Conservation (phyloP, 225 moss, liverwort and hornwort genomes). For the Pleurozium schreberi region DNA sequence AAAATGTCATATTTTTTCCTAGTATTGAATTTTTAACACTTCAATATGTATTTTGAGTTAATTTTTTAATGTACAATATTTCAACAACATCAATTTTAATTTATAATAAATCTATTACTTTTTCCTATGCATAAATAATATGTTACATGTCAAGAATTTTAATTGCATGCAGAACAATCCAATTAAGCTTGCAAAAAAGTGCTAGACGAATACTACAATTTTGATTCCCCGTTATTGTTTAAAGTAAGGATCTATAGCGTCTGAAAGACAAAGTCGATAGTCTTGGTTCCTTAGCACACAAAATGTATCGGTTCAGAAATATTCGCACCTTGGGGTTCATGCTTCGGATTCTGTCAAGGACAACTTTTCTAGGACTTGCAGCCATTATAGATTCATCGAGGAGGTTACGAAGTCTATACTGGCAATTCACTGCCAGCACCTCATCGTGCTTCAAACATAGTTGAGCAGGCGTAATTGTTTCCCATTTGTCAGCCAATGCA, state of each 20-base stretch:
- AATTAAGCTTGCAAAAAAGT: background rate
- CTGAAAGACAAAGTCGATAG: background rate
- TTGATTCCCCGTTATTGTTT: background rate
- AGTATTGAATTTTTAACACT: no score
- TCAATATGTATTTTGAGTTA: no score
- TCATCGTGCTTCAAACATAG: slow-evolving; percentile 60
- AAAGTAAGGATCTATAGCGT: background rate
- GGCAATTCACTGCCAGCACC: slow-evolving; percentile 65
- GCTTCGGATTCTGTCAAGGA: slow-evolving; percentile 58
- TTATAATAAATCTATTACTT: no score
- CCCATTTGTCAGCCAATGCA: slow-evolving; percentile 83
- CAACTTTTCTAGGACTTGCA: slow-evolving; percentile 68
- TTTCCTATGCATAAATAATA: no score
- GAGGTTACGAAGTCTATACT: slow-evolving; percentile 56
- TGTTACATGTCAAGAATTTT: background rate
- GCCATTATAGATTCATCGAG: slow-evolving; percentile 88
- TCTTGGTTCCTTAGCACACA: background rate
- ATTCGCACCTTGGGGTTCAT: slow-evolving; percentile 56
- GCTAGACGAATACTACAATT: background rate
- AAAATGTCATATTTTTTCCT: no score
- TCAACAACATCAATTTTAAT: no score
- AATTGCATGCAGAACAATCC: background rate
- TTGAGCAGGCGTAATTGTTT: slow-evolving; percentile 55
- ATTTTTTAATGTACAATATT: no score
- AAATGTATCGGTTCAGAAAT: background rate